Evolutionary conservation across 176 grass and related monocot species (phyloP).

Genomic region (Triticum monococcum): DNA sequence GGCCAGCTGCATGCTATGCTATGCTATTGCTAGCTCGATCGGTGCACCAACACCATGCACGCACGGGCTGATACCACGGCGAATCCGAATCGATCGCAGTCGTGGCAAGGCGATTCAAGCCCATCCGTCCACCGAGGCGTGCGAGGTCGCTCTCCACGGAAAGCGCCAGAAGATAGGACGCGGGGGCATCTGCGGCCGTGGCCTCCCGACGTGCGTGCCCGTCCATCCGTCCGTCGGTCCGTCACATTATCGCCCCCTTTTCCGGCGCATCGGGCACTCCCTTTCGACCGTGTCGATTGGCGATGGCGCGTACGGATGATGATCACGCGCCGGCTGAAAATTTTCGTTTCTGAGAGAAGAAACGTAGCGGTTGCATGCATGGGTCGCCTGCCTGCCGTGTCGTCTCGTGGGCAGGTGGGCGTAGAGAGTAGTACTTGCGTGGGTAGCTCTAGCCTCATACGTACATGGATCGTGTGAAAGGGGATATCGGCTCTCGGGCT

Average conservation of each 20-base stretch:
- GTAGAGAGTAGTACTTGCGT: too few species aligned
- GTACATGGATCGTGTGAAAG: too few species aligned
- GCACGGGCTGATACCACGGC: neutral
- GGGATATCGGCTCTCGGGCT: too few species aligned
- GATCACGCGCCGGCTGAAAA: too few species aligned
- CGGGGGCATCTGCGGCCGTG: slow-evolving; percentile 20
- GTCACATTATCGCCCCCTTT: neutral
- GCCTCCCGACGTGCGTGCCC: slow-evolving; percentile 30
- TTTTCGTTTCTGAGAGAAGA: too few species aligned
- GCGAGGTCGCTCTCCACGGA: neutral
- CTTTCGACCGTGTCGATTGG: too few species aligned
- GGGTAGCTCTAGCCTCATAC: too few species aligned
- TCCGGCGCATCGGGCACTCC: neutral
- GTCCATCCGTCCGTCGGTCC: neutral
- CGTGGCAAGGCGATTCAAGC: neutral
- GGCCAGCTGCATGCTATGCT: neutral
- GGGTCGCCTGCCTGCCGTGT: too few species aligned
- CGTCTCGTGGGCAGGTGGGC: too few species aligned
- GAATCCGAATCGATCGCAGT: neutral
- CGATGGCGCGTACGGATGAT: too few species aligned
- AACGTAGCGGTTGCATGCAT: too few species aligned
- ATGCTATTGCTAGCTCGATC: neutral
- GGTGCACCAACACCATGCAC: neutral
- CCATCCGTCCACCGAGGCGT: neutral
- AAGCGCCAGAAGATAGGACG: neutral